Evolutionary conservation across 2,329 filamentous ascomycete genomes (phyloP).

Genomic region (Penicillium psychrosexuale): DNA sequence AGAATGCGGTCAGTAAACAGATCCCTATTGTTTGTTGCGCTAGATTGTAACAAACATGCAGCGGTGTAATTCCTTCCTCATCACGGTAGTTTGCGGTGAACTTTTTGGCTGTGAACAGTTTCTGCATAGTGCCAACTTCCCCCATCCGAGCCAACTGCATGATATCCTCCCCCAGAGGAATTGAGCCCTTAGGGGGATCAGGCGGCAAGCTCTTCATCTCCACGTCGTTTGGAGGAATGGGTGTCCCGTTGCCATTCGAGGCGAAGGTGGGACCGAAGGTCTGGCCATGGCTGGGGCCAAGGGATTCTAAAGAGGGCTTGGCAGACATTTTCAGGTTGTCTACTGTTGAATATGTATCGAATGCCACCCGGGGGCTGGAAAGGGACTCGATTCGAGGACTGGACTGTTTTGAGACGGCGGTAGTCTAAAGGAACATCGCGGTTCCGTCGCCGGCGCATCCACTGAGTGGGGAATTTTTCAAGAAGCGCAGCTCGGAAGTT

Average conservation of each 20-base stretch:
- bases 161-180: constrained; percentile 68
- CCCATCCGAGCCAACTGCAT: constrained; percentile 93
- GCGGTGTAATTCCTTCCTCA: constrained; percentile 87
- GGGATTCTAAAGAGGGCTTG: constrained; percentile 25
- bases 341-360: background rate
- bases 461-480: background rate
- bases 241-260: constrained; percentile 30
- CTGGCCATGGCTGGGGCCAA: constrained; percentile 23
- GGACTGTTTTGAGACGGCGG: background rate
- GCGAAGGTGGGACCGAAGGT: constrained; percentile 25
- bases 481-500: no score
- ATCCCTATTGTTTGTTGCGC: background rate
- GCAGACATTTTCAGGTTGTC: constrained; percentile 25
- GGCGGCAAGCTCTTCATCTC: constrained; percentile 41
- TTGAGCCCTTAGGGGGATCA: constrained; percentile 32
- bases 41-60: constrained; percentile 68
- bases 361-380: background rate
- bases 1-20: constrained; percentile 14
- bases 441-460: constrained; percentile 1
- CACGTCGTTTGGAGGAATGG: constrained; percentile 34
- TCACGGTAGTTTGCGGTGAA: constrained; percentile 81
- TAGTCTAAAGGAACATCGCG: constrained; percentile 17
- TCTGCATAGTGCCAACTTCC: constrained; percentile 81
- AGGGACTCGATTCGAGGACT: constrained; percentile 13
- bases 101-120: constrained; percentile 78